These are phyloP conservation scores for Vanrija pseudolonga DNA, from an alignment of 1,284 basidiomycete genomes.

Conservation along the genomic window DNA sequence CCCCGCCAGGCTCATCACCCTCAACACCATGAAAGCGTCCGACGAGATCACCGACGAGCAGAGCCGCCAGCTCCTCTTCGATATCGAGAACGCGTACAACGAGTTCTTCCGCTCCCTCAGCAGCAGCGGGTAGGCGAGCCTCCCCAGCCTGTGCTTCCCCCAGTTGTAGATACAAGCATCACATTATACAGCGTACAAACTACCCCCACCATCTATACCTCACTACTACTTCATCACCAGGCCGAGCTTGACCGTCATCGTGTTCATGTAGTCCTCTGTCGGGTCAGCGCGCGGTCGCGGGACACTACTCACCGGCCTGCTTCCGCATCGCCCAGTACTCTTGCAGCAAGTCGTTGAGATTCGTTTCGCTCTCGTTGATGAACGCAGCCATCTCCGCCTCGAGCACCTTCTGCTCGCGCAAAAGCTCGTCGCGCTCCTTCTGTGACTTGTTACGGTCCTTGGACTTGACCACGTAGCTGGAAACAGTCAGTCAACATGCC, in stretches of 20 bases:
- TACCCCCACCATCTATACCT: neutral
- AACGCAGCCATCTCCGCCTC: conserved; percentile 65
- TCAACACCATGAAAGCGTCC: conserved; percentile 95
- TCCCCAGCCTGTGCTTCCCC: neutral
- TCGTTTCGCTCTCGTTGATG: conserved; percentile 64
- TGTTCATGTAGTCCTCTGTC: conserved; percentile 46
- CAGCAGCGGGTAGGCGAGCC: neutral
- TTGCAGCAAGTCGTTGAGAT: conserved; percentile 68
- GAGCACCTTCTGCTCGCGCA: conserved; percentile 30
- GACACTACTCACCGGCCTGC: conserved; percentile 60
- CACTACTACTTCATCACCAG: conserved; percentile 11
- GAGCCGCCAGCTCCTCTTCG: conserved; percentile 88
- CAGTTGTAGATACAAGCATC: neutral
- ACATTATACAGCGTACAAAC: neutral
- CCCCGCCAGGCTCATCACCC: conserved; percentile 84
- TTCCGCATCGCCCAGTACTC: conserved; percentile 77
- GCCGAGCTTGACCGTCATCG: conserved; percentile 40
- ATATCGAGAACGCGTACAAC: conserved; percentile 93
- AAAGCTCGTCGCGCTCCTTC: conserved; percentile 25
- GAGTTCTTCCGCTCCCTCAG: conserved; percentile 85
- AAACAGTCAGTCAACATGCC: neutral
- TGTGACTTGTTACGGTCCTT: conserved; percentile 31
- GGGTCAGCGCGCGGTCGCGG: neutral
- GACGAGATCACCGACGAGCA: conserved; percentile 97
- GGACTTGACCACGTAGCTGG: conserved; percentile 25